These are phyloP conservation scores for Fusarium albidum DNA, from an alignment of 2,329 filamentous ascomycete species.

Conservation along the genomic window DNA sequence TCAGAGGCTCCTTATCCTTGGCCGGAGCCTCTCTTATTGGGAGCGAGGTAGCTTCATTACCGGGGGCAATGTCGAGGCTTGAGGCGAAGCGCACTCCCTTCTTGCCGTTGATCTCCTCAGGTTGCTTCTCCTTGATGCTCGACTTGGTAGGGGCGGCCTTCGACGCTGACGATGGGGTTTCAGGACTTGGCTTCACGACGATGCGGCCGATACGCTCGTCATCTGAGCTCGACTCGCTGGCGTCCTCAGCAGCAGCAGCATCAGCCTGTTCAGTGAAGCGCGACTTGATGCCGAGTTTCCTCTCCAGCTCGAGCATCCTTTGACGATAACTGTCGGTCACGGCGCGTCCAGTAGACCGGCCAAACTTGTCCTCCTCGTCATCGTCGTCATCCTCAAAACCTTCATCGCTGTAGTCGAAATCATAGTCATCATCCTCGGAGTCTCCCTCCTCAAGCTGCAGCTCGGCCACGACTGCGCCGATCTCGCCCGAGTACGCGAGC, in stretches of 20 bases:
- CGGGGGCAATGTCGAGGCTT: conserved; percentile 72
- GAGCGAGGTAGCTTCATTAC: conserved; percentile 34
- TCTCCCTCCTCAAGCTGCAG: conserved; percentile 80
- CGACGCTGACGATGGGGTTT: conserved; percentile 27
- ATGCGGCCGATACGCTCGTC: conserved; percentile 65
- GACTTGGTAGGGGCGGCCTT: conserved; percentile 44
- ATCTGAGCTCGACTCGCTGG: conserved; percentile 42
- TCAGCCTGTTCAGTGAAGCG: conserved; percentile 57
- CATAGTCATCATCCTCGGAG: conserved; percentile 61
- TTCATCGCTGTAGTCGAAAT: conserved; percentile 63
- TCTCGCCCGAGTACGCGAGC: conserved; percentile 89
- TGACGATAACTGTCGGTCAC: conserved; percentile 78
- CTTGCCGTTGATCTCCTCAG: conserved; percentile 44
- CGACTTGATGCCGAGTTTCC: conserved; percentile 71
- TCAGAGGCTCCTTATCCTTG: conserved; percentile 42
- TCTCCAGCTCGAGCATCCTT: conserved; percentile 87
- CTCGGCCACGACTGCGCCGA: conserved; percentile 92
- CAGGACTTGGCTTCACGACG: conserved; percentile 50
- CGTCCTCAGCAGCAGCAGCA: conserved; percentile 53
- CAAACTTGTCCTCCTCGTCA: conserved; percentile 68
- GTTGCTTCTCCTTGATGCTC: conserved; percentile 43
- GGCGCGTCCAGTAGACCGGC: conserved; percentile 72
- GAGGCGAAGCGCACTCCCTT: conserved; percentile 87
- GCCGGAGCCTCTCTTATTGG: conserved; percentile 17
- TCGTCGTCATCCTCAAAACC: conserved; percentile 59